Base-by-base conservation (phyloP, 495 filamentous ascomycete species). In the Hyaloscypha variabilis region DNA sequence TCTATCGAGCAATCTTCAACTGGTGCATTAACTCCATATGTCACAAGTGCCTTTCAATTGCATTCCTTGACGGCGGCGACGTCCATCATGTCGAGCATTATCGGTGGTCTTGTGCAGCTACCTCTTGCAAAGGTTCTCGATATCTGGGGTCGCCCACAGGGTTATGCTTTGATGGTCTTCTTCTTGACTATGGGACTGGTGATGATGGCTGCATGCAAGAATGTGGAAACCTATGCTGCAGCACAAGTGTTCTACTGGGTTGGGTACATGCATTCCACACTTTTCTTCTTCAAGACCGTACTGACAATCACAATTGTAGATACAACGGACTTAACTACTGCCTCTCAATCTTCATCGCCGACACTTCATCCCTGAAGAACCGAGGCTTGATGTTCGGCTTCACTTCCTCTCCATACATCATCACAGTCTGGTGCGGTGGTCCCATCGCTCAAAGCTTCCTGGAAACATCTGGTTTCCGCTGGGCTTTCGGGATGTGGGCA, bases 91-190 rank as follows among this genome's bases (percentile, higher is more conserved):
- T 73, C 78, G 19, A 74, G 67, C 34, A 65, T 88, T 56, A 78
- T 89, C 34, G 82, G 80, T 34, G 87, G 83, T 54, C 75, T 84
- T 1, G 69, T 77, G 19, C 81, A 79, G 34, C 74, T 88, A 24
- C 80, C 87, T 2, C 67, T 85, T 5, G 84, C 85, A n/a, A 85
- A 87, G 65, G 73, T 89, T 55, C 65, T 87, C 54, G 82, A 88
- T 67, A 71, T 85, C 10, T 87, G 80, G 78, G 86, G 83, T 53
- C 69, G 77, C 53, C 66, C 75, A 19, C 60, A 75, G 39, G 77
- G 71, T 26, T 72, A 75, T 42, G 51, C 66, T 1, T 8, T 75
- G 13, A 74, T 73, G 66, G 54, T 70, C 13, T 64, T 62, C 11
- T 71, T 70, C 50, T 19, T 51, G 28, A 29, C 29, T 21, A 28